Base-by-base conservation (phyloP, 2,329 filamentous ascomycete species). In the Alternaria tenuissima region DNA sequence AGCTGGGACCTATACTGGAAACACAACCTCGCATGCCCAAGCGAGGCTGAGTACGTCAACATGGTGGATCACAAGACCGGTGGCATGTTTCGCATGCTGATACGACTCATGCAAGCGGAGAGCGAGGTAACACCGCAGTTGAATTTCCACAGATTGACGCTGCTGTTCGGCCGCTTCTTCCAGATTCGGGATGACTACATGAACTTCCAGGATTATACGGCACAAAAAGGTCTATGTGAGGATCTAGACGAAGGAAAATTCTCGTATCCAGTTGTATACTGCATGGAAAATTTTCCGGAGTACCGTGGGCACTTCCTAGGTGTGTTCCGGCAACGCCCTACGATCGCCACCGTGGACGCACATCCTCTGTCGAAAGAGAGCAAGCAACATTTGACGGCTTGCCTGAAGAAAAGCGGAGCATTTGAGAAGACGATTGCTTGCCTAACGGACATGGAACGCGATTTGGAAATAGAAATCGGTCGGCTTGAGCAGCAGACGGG, bases 41-140 rank as follows among this genome's bases (percentile, higher is more conserved):
- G 14, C 3, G 48, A 52, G 32, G 20, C 22, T 4, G 20, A 52
- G 22, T 52, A 52, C 16, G 9, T 52, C 12, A n/a, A 39, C 6
- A 52, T 52, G 48, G 42, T 58, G 0, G 42, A 53, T 9, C n/a
- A 47, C 7, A 48, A 58, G 6, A 58, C 55, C 3, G 55, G 55
- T 2, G 41, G 30, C 2, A 9, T 58, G 22, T 53, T 58, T 46
- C 20, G 24, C 4, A 38, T 57, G 39, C 4, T 46, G 0, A 9
- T 44, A 2, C 38, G n/a, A 16, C 39, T 57, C 30, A 57, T 57
- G 47, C 6, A 7, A 8, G 38, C 30, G 5, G 20, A 44, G n/a
- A 51, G 47, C 26, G 20, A 38, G 6, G 20, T 51, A 16, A 51
- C 32, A 20, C 20, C 32, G 7, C 32, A 39, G 32, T 11, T 39